phyloP scores from a whole-genome alignment of 164 flowering plant species.

The Dillenia turbinata region DNA sequence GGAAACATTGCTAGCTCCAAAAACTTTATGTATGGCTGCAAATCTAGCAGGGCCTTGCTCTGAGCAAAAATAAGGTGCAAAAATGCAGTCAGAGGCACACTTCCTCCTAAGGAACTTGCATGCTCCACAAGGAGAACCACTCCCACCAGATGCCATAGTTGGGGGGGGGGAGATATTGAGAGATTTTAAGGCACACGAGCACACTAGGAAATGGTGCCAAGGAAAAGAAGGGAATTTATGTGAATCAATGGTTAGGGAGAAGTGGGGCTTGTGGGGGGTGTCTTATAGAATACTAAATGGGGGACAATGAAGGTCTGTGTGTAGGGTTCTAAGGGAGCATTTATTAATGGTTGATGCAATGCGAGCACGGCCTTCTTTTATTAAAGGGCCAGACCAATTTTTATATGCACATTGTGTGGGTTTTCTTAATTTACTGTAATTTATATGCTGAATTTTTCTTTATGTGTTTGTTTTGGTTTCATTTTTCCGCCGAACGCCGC shows the following conservation, averaged over 20 bases:
- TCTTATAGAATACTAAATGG: slow-evolving; percentile 33
- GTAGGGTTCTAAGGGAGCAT: slow-evolving; percentile 75
- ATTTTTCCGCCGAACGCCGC: slow-evolving; percentile 89
- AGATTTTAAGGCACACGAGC: slow-evolving; percentile 38
- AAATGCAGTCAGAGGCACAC: slow-evolving; percentile 82
- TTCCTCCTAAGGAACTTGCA: slow-evolving; percentile 94
- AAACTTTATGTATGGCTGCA: slow-evolving; percentile 96
- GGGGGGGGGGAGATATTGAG: slow-evolving; percentile 2
- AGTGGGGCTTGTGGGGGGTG: slow-evolving; percentile 14
- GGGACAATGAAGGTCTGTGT: slow-evolving; percentile 47
- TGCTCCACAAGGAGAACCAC: slow-evolving; percentile 95
- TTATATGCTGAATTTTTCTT: neutral
- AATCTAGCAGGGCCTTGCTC: slow-evolving; percentile 91
- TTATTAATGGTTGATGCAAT: slow-evolving; percentile 33
- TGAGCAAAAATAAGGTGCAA: slow-evolving; percentile 92
- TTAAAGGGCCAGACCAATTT: too few relatives aligned
- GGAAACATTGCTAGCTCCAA: slow-evolving; percentile 96
- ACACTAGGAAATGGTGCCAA: slow-evolving; percentile 48
- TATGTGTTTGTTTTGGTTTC: too few relatives aligned
- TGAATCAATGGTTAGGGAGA: neutral
- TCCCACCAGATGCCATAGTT: slow-evolving; percentile 33
- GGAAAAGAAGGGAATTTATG: neutral
- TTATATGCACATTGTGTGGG: slow-evolving; percentile 3
- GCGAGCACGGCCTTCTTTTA: too few relatives aligned
- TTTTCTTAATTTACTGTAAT: slow-evolving; percentile 5